phyloP scores from a whole-genome alignment of 1,284 basidiomycete genomes.

The Volvariella surrecta region DNA sequence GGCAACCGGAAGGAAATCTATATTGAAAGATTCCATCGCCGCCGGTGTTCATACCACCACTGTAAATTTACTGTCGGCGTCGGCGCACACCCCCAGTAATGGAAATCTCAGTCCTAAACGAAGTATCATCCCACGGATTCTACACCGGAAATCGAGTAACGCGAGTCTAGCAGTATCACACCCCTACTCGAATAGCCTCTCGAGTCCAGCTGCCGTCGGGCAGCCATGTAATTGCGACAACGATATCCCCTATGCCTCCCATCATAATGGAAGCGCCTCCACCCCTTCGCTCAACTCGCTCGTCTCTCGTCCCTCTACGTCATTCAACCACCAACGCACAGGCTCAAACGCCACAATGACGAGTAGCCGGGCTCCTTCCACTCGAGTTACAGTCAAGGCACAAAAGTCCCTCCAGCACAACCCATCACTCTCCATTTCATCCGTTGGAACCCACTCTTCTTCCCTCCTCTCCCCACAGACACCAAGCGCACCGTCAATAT shows the following conservation, averaged over 20 bases:
- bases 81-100: conserved; percentile 19
- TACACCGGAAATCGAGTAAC: conserved; percentile 30
- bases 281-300: too few species aligned
- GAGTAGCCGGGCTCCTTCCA: too few species aligned
- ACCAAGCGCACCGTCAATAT: not conserved
- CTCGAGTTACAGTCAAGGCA: too few species aligned
- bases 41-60: not conserved
- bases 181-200: conserved; percentile 8
- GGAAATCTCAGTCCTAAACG: conserved; percentile 24
- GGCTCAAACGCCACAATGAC: too few species aligned
- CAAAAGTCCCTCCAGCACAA: too few species aligned
- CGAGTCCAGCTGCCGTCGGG: conserved; percentile 6
- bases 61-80: conserved; percentile 1
- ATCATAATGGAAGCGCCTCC: too few species aligned
- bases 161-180: too few species aligned
- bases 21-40: conserved; percentile 14
- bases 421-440: too few species aligned
- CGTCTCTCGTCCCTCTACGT: too few species aligned
- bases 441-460: not conserved
- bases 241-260: too few species aligned
- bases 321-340: too few species aligned
- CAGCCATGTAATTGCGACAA: conserved; percentile 7
- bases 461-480: conserved; percentile 3
- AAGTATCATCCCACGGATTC: conserved; percentile 26
- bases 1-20: conserved; percentile 31